Evolutionary conservation across 192 early-diverging fungal species (phyloP), one percentile per base, ranked within the genome.

Genomic region (Coemansia asiatica): DNA sequence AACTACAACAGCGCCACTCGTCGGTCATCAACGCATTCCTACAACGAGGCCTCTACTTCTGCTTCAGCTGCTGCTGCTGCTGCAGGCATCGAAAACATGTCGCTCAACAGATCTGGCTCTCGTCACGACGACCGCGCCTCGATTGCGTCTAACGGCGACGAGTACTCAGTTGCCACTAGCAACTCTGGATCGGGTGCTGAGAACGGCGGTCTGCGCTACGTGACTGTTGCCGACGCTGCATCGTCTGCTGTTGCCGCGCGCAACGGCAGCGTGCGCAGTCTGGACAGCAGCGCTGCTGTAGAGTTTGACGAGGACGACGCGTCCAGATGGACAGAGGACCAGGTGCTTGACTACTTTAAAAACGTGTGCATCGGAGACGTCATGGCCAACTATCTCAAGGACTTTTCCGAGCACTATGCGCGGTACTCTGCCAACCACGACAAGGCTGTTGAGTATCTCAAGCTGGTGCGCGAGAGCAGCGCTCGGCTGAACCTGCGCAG

Each of bases 351-450:
- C 46, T 80, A 80, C 51, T 74, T 80, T 44, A 74, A 67, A 59
- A 80, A 80, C 55, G 77, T 80, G 62, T 74, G 77, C 61, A 81
- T 81, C 33, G 73, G 73, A 60, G 74, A 81, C 29, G 71, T 81
- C 63, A 75, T 81, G 74, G 49, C 74, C 60, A 72, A 67, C 63
- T 76, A 75, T 33, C 70, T 81, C 33, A 76, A 81, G 66, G 74
- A 81, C 63, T 81, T 81, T 73, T 81, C 73, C 21, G 79, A 81
- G 61, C 73, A 69, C 49, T 81, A 81, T 60, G 79, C 79, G 36
- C 70, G 60, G 59, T 81, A 81, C 61, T 75, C 79, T 31, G 79
- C 79, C 63, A 81, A 81, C 69, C 79, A 81, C 54, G 74, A 75
- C 66, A 75, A 76, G 67, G 72, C 79, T 1, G 64, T 81, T 49